Conservation (phyloP, 129 eudicot genomes). For the Artemisia tridentata region DNA sequence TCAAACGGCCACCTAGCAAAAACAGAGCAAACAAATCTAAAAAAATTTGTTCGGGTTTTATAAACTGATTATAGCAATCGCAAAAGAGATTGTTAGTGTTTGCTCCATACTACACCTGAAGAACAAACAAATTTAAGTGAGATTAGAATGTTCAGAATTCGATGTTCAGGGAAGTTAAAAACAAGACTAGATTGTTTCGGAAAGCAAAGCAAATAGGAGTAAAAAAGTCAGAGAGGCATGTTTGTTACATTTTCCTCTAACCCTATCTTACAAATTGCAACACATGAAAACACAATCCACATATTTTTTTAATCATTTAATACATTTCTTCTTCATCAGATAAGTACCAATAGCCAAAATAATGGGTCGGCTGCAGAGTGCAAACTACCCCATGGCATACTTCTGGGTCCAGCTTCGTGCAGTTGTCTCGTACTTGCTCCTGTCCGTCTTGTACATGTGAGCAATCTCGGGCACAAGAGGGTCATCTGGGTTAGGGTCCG, state of each 20-base stretch:
- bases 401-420: conserved; percentile 74
- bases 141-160: neutral
- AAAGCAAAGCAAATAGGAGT: conserved; percentile 14
- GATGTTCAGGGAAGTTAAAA: neutral
- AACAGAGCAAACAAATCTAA: too few relatives aligned
- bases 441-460: conserved; percentile 63
- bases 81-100: too few relatives aligned
- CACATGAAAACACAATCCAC: conserved; percentile 24
- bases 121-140: too few relatives aligned
- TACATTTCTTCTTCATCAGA: conserved; percentile 20
- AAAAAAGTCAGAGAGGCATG: conserved; percentile 12
- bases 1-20: too few relatives aligned
- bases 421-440: conserved; percentile 64
- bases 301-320: conserved; percentile 20
- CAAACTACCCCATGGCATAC: conserved; percentile 61
- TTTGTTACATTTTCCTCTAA: conserved; percentile 26
- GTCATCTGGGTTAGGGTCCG: conserved; percentile 65
- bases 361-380: neutral
- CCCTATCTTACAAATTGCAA: conserved; percentile 32
- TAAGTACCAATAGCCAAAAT: neutral
- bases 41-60: too few relatives aligned
- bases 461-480: conserved; percentile 66
- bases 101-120: too few relatives aligned
- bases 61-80: too few relatives aligned
- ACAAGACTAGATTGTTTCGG: conserved; percentile 14